Evolutionary conservation across 2,329 filamentous ascomycete species (phyloP).

Genomic region (Plenodomus biglobosus): DNA sequence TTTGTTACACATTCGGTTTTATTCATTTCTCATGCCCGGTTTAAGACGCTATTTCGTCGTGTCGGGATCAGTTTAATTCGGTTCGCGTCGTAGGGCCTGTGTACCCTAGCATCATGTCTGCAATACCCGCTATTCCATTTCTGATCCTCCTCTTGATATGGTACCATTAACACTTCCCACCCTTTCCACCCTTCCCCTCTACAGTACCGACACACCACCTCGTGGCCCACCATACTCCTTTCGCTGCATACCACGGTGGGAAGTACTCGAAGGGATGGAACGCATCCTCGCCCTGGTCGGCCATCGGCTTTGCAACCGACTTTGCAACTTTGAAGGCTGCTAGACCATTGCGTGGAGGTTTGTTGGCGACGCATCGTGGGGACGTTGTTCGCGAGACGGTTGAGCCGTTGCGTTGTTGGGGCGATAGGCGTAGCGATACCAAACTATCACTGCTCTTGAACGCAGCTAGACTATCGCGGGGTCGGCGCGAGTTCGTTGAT

Average conservation of each 20-base stretch:
- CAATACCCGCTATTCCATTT: too few relatives aligned
- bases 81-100: too few relatives aligned
- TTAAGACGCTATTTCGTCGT: too few relatives aligned
- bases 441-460: background rate
- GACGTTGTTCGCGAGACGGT: background rate
- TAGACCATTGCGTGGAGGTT: background rate
- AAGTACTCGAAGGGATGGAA: slow-evolving; percentile 3
- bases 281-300: background rate
- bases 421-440: background rate
- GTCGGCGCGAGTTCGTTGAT: background rate
- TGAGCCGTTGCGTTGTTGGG: background rate
- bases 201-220: slow-evolving; percentile 1
- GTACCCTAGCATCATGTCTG: too few relatives aligned
- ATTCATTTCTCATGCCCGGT: too few relatives aligned
- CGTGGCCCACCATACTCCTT: slow-evolving; percentile 2
- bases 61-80: too few relatives aligned
- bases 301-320: background rate
- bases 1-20: too few relatives aligned
- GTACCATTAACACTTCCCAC: background rate
- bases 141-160: background rate
- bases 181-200: background rate
- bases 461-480: background rate
- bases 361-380: background rate
- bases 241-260: slow-evolving; percentile 1
- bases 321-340: background rate